Evolutionary conservation across 1,284 basidiomycete species (phyloP).

Genomic region (Ustilago lituana): DNA sequence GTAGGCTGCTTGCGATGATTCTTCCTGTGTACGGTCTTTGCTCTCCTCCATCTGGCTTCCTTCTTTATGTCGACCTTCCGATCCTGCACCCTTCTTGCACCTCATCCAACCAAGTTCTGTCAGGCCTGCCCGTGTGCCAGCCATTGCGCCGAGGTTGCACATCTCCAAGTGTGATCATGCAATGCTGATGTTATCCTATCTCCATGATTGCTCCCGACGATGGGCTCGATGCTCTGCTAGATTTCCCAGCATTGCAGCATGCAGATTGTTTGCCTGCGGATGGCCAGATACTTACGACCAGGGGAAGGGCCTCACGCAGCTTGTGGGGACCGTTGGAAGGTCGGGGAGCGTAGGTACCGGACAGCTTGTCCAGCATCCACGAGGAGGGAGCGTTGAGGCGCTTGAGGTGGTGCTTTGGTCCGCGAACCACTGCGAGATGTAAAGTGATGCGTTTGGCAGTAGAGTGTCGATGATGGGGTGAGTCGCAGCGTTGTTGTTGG

Average conservation of each 20-base stretch:
- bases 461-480: background rate
- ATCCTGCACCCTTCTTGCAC: too few species aligned
- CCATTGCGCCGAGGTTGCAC: too few species aligned
- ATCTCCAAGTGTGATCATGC: background rate
- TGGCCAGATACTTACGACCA: constrained; percentile 66
- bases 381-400: constrained; percentile 95
- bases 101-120: too few species aligned
- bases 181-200: background rate
- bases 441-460: constrained; percentile 2
- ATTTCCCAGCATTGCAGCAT: too few species aligned
- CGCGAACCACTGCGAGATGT: constrained; percentile 71
- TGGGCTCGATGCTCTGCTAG: too few species aligned
- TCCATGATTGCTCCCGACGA: background rate
- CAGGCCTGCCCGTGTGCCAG: too few species aligned
- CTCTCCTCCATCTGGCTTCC: too few species aligned
- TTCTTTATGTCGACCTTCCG: too few species aligned
- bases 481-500: background rate
- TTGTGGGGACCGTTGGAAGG: constrained; percentile 98
- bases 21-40: too few species aligned
- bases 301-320: constrained; percentile 89
- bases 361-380: constrained; percentile 99
- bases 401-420: constrained; percentile 99
- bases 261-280: too few species aligned
- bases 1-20: too few species aligned
- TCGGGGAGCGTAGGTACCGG: constrained; percentile 95